Evolutionary conservation across 208 protist genomes (phyloP).

Genomic region (Trypanosomatidae sp.): DNA sequence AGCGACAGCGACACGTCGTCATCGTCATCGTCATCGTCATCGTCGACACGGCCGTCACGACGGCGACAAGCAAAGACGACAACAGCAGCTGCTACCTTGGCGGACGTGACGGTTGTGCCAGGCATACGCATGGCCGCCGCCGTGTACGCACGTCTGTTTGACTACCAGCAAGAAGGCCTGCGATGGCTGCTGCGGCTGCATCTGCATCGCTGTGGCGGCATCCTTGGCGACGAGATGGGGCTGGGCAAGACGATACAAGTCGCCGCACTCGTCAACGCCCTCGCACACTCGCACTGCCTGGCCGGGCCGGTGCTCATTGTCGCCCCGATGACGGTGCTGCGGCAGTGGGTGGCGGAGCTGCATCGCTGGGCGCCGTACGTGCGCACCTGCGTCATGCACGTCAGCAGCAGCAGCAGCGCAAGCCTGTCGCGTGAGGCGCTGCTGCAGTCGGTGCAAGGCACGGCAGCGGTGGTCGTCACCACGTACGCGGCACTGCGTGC

Average conservation of each 20-base stretch:
- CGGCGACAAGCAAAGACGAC: too few relatives aligned
- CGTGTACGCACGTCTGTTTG: conserved; percentile 74
- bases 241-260: conserved; percentile 96
- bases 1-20: too few relatives aligned
- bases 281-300: conserved; percentile 62
- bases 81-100: too few relatives aligned
- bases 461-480: conserved; percentile 85
- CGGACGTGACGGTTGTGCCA: conserved; percentile 15
- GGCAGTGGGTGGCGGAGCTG: conserved; percentile 92
- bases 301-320: conserved; percentile 86
- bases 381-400: conserved; percentile 80
- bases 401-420: conserved; percentile 18
- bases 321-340: conserved; percentile 88
- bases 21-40: too few relatives aligned
- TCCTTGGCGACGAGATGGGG: conserved; percentile 95
- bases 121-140: conserved; percentile 20
- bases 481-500: conserved; percentile 86
- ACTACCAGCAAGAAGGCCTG: conserved; percentile 91
- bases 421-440: conserved; percentile 23
- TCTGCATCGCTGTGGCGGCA: conserved; percentile 77
- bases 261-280: conserved; percentile 77
- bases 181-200: conserved; percentile 94
- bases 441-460: conserved; percentile 26
- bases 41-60: too few relatives aligned
- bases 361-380: conserved; percentile 88